Base-by-base conservation (phyloP, 2,329 filamentous ascomycete genomes). In the Colletotrichum sp. region DNA sequence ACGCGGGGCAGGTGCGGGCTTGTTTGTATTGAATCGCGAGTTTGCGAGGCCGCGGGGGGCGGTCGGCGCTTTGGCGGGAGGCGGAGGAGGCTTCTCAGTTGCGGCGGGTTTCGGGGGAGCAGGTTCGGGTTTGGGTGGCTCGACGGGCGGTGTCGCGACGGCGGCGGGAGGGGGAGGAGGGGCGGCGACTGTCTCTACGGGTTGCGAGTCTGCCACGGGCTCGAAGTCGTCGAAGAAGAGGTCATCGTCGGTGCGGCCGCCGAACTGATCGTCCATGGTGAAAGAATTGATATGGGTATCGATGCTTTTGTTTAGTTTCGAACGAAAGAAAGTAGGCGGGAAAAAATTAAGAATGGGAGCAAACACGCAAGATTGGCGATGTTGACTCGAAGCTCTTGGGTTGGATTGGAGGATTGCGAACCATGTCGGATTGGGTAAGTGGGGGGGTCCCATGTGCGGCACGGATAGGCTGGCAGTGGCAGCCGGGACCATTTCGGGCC, bases 161-260 rank as follows among this genome's bases (percentile, higher is more conserved):
- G 61, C 61, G 22, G 71, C 36, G 52, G 75, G 62, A 43, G 75
- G 72, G 22, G 68, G 62, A 13, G 72, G 36, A 8, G 70, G 10
- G 16, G 64, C 71, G 27, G 60, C 70, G 16, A 25, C 30, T 22
- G 65, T 64, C 30, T 71, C 36, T 39, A 75, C 34, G 13, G 64
- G 39, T 48, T 75, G 71, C 10, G 71, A 30, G 8, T 75, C 22
- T 43, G 34, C 60, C 48, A 76, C 71, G 9, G 90, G 90, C 81
- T 92, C 91, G 74, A 92, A 91, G 79, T 92, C 91, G 78, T 92
- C 91, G 76, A 89, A 88, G 80, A 92, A 92, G 75, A 92, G 86
- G 80, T 92, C 91, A 78, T 92, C 91, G 79, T 92, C 91, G 61
- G 91, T 92, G 25, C 91, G 87, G 64, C 90, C 90, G 75, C 88